Evolutionary conservation across 2,329 filamentous ascomycete species (phyloP).

Genomic region (Lasiodiplodia theobromae): DNA sequence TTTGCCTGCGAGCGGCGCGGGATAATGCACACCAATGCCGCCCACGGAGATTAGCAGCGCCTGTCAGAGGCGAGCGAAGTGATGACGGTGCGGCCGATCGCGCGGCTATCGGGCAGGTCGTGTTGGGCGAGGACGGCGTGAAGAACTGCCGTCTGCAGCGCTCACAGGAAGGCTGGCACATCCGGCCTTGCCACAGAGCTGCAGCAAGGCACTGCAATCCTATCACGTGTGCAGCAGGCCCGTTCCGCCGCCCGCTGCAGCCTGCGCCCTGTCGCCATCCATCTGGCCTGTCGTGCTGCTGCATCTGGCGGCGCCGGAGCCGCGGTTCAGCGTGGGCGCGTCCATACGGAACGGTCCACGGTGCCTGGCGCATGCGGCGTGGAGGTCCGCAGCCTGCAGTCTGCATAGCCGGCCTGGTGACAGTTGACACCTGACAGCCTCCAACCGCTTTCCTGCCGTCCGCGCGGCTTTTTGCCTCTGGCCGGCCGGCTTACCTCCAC

Average conservation of each 20-base stretch:
- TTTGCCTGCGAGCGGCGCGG: slow-evolving; percentile 5
- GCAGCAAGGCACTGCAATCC: neutral
- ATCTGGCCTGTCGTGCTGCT: neutral
- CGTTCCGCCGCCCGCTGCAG: slow-evolving; percentile 16
- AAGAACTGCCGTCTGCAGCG: slow-evolving; percentile 1
- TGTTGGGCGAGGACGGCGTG: neutral
- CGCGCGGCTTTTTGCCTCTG: slow-evolving; percentile 3
- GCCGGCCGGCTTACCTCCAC: neutral
- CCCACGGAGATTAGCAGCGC: slow-evolving; percentile 20
- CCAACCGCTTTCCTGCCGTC: neutral
- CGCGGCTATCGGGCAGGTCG: slow-evolving; percentile 6
- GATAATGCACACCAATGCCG: slow-evolving; percentile 4
- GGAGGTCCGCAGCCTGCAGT: neutral
- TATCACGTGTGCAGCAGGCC: slow-evolving; percentile 11
- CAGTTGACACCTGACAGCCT: neutral
- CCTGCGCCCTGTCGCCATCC: neutral
- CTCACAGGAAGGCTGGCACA: neutral
- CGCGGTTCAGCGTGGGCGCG: slow-evolving; percentile 4
- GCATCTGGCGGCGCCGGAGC: slow-evolving; percentile 13
- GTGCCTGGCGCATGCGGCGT: slow-evolving; percentile 16
- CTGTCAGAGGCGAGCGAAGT: slow-evolving; percentile 9
- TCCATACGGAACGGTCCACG: slow-evolving; percentile 19
- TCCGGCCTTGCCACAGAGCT: neutral
- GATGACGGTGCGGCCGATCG: neutral
- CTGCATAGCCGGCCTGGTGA: slow-evolving; percentile 2